Evolutionary conservation across 306 rosid genomes (phyloP).

Genomic region (Parietaria judaica): DNA sequence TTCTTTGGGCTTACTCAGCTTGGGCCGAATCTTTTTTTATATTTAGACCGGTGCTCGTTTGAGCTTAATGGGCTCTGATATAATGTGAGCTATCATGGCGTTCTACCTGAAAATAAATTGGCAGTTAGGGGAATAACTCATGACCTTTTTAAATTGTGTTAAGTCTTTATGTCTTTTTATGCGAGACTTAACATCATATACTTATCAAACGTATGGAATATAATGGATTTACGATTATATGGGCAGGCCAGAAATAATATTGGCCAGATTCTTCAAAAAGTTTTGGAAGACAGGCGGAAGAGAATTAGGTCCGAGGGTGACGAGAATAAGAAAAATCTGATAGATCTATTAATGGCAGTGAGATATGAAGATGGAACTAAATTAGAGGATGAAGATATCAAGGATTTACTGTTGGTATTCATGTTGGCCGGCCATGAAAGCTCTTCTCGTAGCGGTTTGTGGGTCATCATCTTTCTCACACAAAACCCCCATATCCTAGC

Average conservation of each 20-base stretch:
- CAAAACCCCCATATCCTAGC: neutral
- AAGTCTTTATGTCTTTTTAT: too few relatives aligned
- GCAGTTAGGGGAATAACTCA: too few relatives aligned
- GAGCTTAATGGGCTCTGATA: too few relatives aligned
- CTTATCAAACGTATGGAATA: too few relatives aligned
- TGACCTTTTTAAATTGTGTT: too few relatives aligned
- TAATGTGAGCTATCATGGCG: too few relatives aligned
- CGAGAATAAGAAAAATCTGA: constrained; percentile 20
- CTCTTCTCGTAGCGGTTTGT: constrained; percentile 3
- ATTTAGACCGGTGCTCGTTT: too few relatives aligned
- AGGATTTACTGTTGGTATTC: constrained; percentile 16
- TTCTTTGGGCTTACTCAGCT: too few relatives aligned
- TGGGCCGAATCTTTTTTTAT: too few relatives aligned
- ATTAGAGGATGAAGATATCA: constrained; percentile 21
- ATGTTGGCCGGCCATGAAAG: constrained; percentile 27
- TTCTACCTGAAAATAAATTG: too few relatives aligned
- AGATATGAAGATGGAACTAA: constrained; percentile 21
- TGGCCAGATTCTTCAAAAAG: constrained; percentile 2
- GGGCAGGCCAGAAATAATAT: constrained; percentile 26
- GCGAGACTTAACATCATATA: too few relatives aligned
- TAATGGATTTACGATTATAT: neutral
- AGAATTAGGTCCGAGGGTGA: neutral
- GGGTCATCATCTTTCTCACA: constrained; percentile 9
- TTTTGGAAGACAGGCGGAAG: constrained; percentile 11
- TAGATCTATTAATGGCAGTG: constrained; percentile 18